Evolutionary conservation across 2,329 filamentous ascomycete species (phyloP).

Genomic region (Paecilomyces fulvus): DNA sequence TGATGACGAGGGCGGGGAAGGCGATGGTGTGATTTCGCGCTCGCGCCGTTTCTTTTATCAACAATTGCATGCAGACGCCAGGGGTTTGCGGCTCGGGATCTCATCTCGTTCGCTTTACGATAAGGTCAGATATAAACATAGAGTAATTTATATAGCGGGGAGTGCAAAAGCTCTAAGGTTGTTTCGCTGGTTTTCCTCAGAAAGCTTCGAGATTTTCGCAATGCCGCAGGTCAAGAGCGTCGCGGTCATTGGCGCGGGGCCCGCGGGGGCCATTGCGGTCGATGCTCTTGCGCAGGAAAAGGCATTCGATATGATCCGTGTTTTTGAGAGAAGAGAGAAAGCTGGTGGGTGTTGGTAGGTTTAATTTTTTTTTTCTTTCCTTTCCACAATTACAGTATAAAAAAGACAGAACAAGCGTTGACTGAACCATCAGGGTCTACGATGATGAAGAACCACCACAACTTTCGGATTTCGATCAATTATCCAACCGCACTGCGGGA

Average conservation of each 20-base stretch:
- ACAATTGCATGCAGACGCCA: neutral
- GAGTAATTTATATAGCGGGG: neutral
- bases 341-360: conserved; percentile 55
- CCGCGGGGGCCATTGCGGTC: conserved; percentile 51
- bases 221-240: conserved; percentile 32
- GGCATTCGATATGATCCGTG: conserved; percentile 49
- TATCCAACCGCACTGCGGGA: conserved; percentile 46
- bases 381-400: neutral
- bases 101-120: neutral
- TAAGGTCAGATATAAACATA: neutral
- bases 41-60: neutral
- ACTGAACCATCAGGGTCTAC: conserved; percentile 16
- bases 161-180: neutral
- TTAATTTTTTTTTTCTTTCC: neutral
- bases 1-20: neutral
- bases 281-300: conserved; percentile 54
- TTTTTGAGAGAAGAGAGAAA: conserved; percentile 54
- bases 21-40: neutral
- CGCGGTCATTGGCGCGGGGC: conserved; percentile 54
- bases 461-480: conserved; percentile 38
- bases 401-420: neutral
- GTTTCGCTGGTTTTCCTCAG: neutral
- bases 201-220: neutral
- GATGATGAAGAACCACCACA: conserved; percentile 28
- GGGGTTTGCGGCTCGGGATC: neutral